phyloP scores from a whole-genome alignment of 2,329 filamentous ascomycete species.

The Huntiella moniliformis region DNA sequence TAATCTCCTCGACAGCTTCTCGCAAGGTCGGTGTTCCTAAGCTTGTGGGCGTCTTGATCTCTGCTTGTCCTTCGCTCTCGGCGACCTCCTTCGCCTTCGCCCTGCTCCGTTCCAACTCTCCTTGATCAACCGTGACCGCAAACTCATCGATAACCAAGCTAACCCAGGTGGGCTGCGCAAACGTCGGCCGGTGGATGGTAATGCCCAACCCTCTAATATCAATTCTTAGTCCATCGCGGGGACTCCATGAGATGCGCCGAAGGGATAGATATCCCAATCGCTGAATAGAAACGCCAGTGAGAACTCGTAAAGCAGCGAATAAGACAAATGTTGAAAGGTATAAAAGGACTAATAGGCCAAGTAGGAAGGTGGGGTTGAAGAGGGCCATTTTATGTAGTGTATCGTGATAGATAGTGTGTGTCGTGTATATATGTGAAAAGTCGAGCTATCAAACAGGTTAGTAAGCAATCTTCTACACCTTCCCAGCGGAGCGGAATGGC shows the following conservation, averaged over 20 bases:
- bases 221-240: conserved; percentile 71
- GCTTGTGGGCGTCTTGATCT: conserved; percentile 1
- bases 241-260: conserved; percentile 75
- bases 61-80: conserved; percentile 5
- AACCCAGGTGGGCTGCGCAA: conserved; percentile 91
- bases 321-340: conserved; percentile 87
- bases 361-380: conserved; percentile 60
- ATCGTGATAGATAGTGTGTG: no score
- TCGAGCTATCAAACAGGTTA: not conserved
- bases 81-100: conserved; percentile 15
- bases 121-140: conserved; percentile 63
- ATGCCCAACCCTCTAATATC: conserved; percentile 79
- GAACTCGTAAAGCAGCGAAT: conserved; percentile 79
- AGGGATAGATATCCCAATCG: conserved; percentile 84
- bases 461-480: not conserved
- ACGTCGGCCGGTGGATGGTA: conserved; percentile 79
- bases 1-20: not conserved
- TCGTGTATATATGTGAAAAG: not conserved
- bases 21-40: not conserved
- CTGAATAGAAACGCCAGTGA: conserved; percentile 90
- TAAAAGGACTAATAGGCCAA: conserved; percentile 66
- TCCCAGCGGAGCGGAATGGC: not conserved
- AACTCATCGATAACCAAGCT: conserved; percentile 78
- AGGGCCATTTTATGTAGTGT: conserved; percentile 33
- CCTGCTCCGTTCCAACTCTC: conserved; percentile 29